These are phyloP conservation scores for Pichia sp. DNA, from an alignment of 1,139 yeast genomes.

Conservation along the genomic window DNA sequence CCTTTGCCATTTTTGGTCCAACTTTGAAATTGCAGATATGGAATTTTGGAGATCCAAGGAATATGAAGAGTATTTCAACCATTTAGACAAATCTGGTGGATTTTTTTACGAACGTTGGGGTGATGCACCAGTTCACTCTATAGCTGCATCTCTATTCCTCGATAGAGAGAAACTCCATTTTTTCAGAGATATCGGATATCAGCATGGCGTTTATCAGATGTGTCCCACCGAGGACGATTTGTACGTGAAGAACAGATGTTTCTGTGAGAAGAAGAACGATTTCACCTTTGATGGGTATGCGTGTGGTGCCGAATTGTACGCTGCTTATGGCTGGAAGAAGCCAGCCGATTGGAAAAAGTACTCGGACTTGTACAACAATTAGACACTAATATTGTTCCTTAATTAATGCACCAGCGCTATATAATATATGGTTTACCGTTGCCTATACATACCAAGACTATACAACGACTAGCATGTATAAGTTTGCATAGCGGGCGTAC, in stretches of 20 bases:
- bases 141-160: constrained; percentile 46
- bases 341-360: constrained; percentile 47
- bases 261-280: constrained; percentile 43
- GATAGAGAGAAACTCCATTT: constrained; percentile 41
- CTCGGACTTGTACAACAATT: constrained; percentile 15
- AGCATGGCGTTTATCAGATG: constrained; percentile 48
- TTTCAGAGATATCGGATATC: constrained; percentile 49
- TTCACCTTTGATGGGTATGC: constrained; percentile 50
- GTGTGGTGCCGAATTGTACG: constrained; percentile 47
- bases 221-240: constrained; percentile 44
- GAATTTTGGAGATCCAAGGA: constrained; percentile 45
- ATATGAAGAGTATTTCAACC: constrained; percentile 40
- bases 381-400: too few relatives aligned
- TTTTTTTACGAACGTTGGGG: constrained; percentile 61
- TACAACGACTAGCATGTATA: too few relatives aligned
- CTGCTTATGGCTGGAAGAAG: constrained; percentile 39
- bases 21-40: constrained; percentile 49
- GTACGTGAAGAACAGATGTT: constrained; percentile 39
- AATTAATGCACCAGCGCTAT: too few relatives aligned
- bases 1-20: constrained; percentile 54
- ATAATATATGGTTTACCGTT: too few relatives aligned
- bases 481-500: too few relatives aligned
- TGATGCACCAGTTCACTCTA: constrained; percentile 54
- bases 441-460: too few relatives aligned
- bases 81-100: constrained; percentile 46